Conservation (phyloP, 345 rosid genomes). For the Combretum micranthum region DNA sequence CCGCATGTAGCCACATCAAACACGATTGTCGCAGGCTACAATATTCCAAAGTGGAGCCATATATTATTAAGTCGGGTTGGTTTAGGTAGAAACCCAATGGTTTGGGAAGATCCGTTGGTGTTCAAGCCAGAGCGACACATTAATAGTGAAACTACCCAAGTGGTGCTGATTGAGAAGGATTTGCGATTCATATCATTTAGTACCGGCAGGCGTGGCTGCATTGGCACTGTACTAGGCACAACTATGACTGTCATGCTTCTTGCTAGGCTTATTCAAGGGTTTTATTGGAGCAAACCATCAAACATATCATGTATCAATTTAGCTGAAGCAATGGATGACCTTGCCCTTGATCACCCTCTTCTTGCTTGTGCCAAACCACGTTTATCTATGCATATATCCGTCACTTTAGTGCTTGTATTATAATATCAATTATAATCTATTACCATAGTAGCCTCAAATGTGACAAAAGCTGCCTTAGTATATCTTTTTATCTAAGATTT, state of each 20-base stretch:
- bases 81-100: conserved; percentile 35
- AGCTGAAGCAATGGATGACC: conserved; percentile 18
- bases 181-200: conserved; percentile 48
- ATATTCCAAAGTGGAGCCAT: conserved; percentile 38
- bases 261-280: conserved; percentile 46
- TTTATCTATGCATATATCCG: too few relatives aligned
- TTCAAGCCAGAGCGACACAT: conserved; percentile 23
- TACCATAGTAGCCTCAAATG: too few relatives aligned
- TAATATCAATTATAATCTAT: too few relatives aligned
- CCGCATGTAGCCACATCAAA: conserved; percentile 36
- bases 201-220: conserved; percentile 39
- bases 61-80: conserved; percentile 33
- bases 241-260: conserved; percentile 39
- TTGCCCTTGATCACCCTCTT: conserved; percentile 26
- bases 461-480: too few relatives aligned
- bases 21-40: conserved; percentile 26
- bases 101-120: conserved; percentile 5
- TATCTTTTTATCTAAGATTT: too few relatives aligned
- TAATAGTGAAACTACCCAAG: background rate
- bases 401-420: too few relatives aligned
- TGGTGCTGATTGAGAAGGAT: conserved; percentile 27
- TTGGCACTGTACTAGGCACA: conserved; percentile 28
- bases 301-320: conserved; percentile 18
- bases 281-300: conserved; percentile 29
- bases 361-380: conserved; percentile 14